Evolutionary conservation across 1,284 basidiomycete species (phyloP), one percentile per base, ranked within the genome.

Genomic region (Trichosporon sp.): DNA sequence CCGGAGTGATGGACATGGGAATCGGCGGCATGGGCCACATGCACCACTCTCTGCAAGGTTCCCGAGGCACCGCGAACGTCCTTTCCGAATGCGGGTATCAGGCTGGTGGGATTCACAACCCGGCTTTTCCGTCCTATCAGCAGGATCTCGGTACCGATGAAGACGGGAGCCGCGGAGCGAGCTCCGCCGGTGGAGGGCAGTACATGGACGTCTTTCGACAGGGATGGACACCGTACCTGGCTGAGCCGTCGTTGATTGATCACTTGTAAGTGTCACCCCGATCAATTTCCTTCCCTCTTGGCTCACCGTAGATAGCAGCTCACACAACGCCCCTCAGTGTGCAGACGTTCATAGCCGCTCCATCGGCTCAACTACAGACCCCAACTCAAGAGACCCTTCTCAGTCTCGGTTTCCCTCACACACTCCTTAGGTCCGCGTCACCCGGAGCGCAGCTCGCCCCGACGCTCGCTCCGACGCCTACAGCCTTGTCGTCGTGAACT

Each of bases 161-260:
- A 5, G 59, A 63, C 37, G 59, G 59, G 31, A 37, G 21, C 16
- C 59, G 59, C 31, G 59, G 59, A 16, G 31, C 59, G 10, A 63
- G 59, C 35, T 32, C 59, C 31, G 59, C 76, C 32, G 72, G 75
- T n/a, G 75, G 51, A 54, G 51, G 75, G 16, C 71, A 71, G 1
- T 77, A 78, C 51, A 59, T 78, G 48, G 79, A 79, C 19, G 64
- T 82, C 8, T 63, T 83, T 4, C 82, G 78, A 76, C 81, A 81
- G 4, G 81, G 80, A 0, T 84, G 83, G 83, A 78, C 80, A 4
- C 74, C 77, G 8, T 75, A 76, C 4, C 72, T 84, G 16, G 81
- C 83, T 0, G 76, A 79, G 1, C 83, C 80, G 6, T 77, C 77
- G 6, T 73, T 83, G 69, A 71, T 84, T 21, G 78, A 83, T 51